Percentiles rank a stretch among this genome's conserved stretches.
phyloP scores from a whole-genome alignment of 345 rosid genomes.

The Carallia brachiata region DNA sequence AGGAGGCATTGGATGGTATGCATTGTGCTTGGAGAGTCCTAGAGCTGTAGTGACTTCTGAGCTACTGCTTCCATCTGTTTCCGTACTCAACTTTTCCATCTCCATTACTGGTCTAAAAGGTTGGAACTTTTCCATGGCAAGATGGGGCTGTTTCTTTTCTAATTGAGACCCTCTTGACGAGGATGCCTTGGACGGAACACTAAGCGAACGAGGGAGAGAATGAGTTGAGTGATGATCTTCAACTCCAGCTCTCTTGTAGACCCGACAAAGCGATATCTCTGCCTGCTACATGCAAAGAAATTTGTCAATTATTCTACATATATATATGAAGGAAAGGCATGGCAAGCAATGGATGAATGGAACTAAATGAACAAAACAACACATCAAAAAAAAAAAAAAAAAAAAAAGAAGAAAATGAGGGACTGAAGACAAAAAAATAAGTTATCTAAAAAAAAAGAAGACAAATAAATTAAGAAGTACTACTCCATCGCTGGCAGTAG shows the following conservation, averaged over 20 bases:
- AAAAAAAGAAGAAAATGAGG: too few relatives aligned
- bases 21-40: constrained; percentile 54
- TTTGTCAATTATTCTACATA: background rate
- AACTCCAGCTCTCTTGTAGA: constrained; percentile 91
- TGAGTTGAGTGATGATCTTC: constrained; percentile 71
- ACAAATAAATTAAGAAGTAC: too few relatives aligned
- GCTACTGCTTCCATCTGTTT: constrained; percentile 49
- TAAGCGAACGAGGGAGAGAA: constrained; percentile 55
- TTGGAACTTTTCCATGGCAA: constrained; percentile 23
- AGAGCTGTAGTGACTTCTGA: constrained; percentile 68
- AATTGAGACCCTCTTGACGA: constrained; percentile 25
- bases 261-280: constrained; percentile 92
- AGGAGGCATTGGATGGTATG: constrained; percentile 42
- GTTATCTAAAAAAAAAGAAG: too few relatives aligned
- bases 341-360: too few relatives aligned
- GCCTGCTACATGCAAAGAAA: constrained; percentile 34
- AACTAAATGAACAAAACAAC: too few relatives aligned
- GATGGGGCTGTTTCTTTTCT: constrained; percentile 31
- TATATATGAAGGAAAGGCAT: background rate
- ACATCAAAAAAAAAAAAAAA: too few relatives aligned
- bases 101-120: constrained; percentile 22
- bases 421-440: too few relatives aligned
- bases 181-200: constrained; percentile 37
- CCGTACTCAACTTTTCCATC: constrained; percentile 34
- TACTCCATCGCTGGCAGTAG: too few relatives aligned